Evolutionary conservation across 345 rosid genomes (phyloP), one percentile per base, ranked within the genome.

Genomic region (Gossypium thurberi): DNA sequence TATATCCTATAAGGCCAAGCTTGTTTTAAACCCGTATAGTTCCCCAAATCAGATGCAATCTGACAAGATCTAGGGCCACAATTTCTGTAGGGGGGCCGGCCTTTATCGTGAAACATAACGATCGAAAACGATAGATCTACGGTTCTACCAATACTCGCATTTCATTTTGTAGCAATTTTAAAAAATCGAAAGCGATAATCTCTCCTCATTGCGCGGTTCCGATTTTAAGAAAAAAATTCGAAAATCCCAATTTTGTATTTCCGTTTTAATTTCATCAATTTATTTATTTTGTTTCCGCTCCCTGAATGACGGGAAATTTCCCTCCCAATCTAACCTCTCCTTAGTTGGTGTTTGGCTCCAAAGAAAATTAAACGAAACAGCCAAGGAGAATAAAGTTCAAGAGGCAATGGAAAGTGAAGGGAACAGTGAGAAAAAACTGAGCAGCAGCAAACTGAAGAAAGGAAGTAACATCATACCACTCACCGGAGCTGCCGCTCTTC

Each of bases 401-500:
- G 77, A 76, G 74, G 75, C 88, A 61, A 69, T 82, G 79, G 91
- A 79, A 77, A 68, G 71, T 71, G 85, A 70, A 59, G 81, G 74
- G 79, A 79, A 66, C 64, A 33, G 70, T 53, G 82, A 81, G 84
- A 83, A 76, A 67, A 53, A 51, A 77, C 58, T 52, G 44, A 51
- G 60, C 72, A 17, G 47, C 67, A n/a, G 48, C 70, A 70, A 81
- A 47, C 84, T 72, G 77, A 85, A 79, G 81, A 77, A 82, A 76
- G 83, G 82, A 50, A 76, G 79, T 28, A 87, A 71, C 75, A 60
- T 84, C 40, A 58, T 92, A 14, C 87, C 90, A 71, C 77, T 89
- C 81, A 83, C 94, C 81, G 98, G 98, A 65, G 87, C 87, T 48
- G 90, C 96, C 33, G 97, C 95, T 68, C 74, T 89, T 20, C 55